Evolutionary conservation across 768 basidiomycete species (phyloP).

Genomic region (Asterophora parasitica): DNA sequence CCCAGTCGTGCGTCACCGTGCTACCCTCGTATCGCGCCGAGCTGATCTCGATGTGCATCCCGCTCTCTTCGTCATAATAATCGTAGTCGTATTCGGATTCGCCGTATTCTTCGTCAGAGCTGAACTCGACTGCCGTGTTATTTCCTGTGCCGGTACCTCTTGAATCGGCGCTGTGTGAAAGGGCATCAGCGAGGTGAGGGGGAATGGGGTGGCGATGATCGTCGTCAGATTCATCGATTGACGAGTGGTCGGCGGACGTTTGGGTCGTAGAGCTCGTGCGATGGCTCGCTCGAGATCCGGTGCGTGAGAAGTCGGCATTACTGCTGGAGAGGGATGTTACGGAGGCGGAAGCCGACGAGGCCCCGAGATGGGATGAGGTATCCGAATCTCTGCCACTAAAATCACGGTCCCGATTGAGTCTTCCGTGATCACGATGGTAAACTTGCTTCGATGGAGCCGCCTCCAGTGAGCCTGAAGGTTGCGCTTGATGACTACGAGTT

Average conservation of each 20-base stretch:
- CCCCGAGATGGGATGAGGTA: conserved; percentile 43
- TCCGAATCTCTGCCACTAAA: conserved; percentile 25
- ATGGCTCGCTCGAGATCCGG: conserved; percentile 24
- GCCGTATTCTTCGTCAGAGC: conserved; percentile 45
- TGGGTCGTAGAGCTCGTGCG: conserved; percentile 29
- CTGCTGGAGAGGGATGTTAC: conserved; percentile 37
- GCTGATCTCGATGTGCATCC: conserved; percentile 34
- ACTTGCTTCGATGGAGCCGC: conserved; percentile 10
- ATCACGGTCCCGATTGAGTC: conserved; percentile 9
- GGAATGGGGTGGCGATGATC: conserved; percentile 30
- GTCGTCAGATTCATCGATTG: conserved; percentile 31
- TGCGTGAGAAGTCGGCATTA: conserved; percentile 27
- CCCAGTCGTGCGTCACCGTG: conserved; percentile 19
- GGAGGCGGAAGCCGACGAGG: conserved; percentile 40
- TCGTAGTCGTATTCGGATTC: conserved; percentile 33
- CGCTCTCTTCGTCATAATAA: conserved; percentile 32
- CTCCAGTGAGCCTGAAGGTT: conserved; percentile 16
- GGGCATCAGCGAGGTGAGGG: conserved; percentile 14
- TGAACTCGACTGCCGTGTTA: conserved; percentile 33
- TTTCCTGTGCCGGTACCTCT: conserved; percentile 20
- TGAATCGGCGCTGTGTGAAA: conserved; percentile 25
- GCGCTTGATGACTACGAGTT: conserved; percentile 29
- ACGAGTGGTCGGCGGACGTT: conserved; percentile 32
- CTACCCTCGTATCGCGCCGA: conserved; percentile 33
- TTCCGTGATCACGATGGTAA: conserved; percentile 2